Evolutionary conservation across 164 flowering plant species (phyloP).

Genomic region (Sextonia rubra): DNA sequence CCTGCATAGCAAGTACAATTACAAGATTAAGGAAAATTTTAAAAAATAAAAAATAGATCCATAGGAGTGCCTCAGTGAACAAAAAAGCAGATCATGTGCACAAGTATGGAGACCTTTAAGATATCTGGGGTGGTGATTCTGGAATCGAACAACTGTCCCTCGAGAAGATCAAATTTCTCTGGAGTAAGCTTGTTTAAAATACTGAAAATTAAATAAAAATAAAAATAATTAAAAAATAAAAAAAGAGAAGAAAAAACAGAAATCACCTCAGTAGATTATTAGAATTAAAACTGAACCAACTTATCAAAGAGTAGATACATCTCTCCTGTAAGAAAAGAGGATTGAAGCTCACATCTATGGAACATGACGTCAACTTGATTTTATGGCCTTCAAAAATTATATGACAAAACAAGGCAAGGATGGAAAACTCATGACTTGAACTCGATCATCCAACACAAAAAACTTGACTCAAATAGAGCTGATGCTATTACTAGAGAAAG

Average conservation of each 20-base stretch:
- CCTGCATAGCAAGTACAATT: constrained; percentile 43
- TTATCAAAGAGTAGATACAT: not conserved
- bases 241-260: not conserved
- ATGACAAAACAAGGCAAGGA: no score
- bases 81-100: not conserved
- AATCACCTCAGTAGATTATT: not conserved
- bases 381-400: no score
- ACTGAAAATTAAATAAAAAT: constrained; percentile 32
- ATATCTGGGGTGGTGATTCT: constrained; percentile 91
- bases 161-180: constrained; percentile 90
- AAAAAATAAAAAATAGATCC: no score
- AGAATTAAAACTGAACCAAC: not conserved
- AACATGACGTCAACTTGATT: no score
- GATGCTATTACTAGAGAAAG: no score
- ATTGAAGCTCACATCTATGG: no score
- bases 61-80: not conserved
- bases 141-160: constrained; percentile 87
- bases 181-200: constrained; percentile 98
- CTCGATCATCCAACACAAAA: no score
- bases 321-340: no score
- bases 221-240: no score
- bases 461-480: no score
- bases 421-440: no score
- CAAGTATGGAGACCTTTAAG: constrained; percentile 51
- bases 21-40: not conserved